phyloP scores from a whole-genome alignment of 108 stramenopile species.

The Cyclotella distinguenda region DNA sequence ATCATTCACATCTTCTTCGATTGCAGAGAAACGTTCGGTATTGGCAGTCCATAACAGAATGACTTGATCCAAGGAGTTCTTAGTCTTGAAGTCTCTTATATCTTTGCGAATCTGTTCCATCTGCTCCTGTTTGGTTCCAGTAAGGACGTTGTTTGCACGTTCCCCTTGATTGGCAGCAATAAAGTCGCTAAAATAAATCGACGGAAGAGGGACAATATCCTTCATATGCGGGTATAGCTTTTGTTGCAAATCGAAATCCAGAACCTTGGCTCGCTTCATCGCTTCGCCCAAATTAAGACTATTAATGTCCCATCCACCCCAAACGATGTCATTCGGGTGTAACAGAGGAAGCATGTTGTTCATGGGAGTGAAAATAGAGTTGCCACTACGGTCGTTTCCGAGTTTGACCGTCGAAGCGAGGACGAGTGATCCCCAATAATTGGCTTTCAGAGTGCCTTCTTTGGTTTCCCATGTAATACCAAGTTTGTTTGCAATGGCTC shows the following conservation, averaged over 20 bases:
- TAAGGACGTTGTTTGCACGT: slow-evolving; percentile 93
- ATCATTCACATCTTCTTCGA: slow-evolving; percentile 94
- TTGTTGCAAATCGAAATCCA: slow-evolving; percentile 90
- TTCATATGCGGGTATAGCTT: slow-evolving; percentile 93
- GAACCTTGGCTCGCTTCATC: slow-evolving; percentile 89
- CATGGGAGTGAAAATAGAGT: slow-evolving; percentile 90
- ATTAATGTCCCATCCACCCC: slow-evolving; percentile 98
- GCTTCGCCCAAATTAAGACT: slow-evolving; percentile 88
- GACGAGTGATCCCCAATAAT: slow-evolving; percentile 95
- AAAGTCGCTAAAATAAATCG: slow-evolving; percentile 94
- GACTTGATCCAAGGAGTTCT: slow-evolving; percentile 89
- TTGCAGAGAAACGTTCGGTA: slow-evolving; percentile 94
- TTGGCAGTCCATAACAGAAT: slow-evolving; percentile 98
- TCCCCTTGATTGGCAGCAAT: slow-evolving; percentile 98
- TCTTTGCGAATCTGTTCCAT: slow-evolving; percentile 91
- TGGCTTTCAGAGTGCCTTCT: slow-evolving; percentile 82
- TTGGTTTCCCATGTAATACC: slow-evolving; percentile 92
- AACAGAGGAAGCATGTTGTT: slow-evolving; percentile 91
- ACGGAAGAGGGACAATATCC: slow-evolving; percentile 86
- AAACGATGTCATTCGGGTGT: slow-evolving; percentile 93
- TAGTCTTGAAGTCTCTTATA: slow-evolving; percentile 90
- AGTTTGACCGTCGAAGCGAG: slow-evolving; percentile 93
- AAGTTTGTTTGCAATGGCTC: slow-evolving; percentile 93
- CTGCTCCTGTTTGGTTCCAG: slow-evolving; percentile 91
- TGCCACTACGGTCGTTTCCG: slow-evolving; percentile 81